A percentile compares a stretch with the other conserved stretches of the same genome.
These are phyloP conservation scores for Trametes sanguinea DNA, from an alignment of 768 basidiomycete genomes.

Conservation along the genomic window DNA sequence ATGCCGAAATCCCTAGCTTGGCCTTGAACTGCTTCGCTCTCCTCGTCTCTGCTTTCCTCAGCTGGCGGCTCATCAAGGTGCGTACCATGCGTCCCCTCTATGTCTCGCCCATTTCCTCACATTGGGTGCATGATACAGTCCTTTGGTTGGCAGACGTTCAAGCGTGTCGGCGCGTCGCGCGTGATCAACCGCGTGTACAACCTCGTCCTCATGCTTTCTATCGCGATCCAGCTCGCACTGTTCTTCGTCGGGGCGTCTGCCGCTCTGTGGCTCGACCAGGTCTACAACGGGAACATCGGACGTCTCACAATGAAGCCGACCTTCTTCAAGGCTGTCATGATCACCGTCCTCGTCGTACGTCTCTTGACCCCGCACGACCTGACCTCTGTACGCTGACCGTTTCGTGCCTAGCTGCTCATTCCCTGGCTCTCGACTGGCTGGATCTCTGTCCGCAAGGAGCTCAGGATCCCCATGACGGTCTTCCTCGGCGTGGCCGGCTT, in stretches of 20 bases:
- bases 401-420: constrained; percentile 51
- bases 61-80: constrained; percentile 77
- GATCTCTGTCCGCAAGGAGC: constrained; percentile 72
- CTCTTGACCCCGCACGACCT: neutral
- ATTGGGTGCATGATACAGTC: constrained; percentile 37
- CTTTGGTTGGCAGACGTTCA: constrained; percentile 89
- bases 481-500: constrained; percentile 63
- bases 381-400: constrained; percentile 1
- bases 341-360: constrained; percentile 62
- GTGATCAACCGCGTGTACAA: constrained; percentile 77
- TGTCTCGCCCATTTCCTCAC: neutral
- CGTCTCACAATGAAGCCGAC: constrained; percentile 45
- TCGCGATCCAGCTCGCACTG: constrained; percentile 70
- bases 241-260: constrained; percentile 77
- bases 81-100: neutral
- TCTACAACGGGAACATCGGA: constrained; percentile 66
- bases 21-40: constrained; percentile 63
- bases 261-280: constrained; percentile 76
- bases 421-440: constrained; percentile 76
- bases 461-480: constrained; percentile 54
- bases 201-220: constrained; percentile 67
- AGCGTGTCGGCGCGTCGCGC: constrained; percentile 76
- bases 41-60: constrained; percentile 61
- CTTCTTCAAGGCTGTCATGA: constrained; percentile 57
- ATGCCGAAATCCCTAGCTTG: constrained; percentile 66